Evolutionary conservation across 2,329 filamentous ascomycete species (phyloP).

Genomic region (Magnaporthiopsis incrustans): DNA sequence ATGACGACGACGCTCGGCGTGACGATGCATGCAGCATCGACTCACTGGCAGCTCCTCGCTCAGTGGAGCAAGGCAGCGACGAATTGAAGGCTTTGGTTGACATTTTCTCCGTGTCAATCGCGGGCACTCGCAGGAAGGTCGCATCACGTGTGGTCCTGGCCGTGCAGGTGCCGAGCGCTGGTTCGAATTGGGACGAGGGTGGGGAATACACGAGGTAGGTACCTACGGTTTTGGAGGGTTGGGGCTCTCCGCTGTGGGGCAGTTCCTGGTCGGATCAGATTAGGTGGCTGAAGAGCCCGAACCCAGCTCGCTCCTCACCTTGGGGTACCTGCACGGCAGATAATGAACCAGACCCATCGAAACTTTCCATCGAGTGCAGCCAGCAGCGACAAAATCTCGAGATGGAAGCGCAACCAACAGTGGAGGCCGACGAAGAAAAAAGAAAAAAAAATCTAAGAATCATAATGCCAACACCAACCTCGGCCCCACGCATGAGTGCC

Average conservation of each 20-base stretch:
- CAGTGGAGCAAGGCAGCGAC: not conserved
- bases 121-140: not conserved
- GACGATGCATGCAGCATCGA: not conserved
- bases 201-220: not conserved
- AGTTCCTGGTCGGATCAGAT: not conserved
- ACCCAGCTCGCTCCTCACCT: not conserved
- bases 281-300: not conserved
- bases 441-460: not conserved
- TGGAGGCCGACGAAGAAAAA: too few species aligned
- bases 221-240: not conserved
- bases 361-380: not conserved
- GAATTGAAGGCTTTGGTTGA: not conserved
- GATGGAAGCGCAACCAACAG: not conserved
- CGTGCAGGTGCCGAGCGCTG: not conserved
- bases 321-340: not conserved
- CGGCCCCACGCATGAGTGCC: not conserved
- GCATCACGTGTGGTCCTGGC: not conserved
- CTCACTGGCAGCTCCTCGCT: not conserved
- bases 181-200: too few species aligned
- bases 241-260: not conserved
- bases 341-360: not conserved
- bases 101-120: not conserved
- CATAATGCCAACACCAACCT: too few species aligned
- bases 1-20: not conserved
- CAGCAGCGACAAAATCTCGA: too few species aligned